These are phyloP conservation scores for Plenodomus tracheiphilus DNA, from an alignment of 2,329 filamentous ascomycete genomes.

Conservation along the genomic window DNA sequence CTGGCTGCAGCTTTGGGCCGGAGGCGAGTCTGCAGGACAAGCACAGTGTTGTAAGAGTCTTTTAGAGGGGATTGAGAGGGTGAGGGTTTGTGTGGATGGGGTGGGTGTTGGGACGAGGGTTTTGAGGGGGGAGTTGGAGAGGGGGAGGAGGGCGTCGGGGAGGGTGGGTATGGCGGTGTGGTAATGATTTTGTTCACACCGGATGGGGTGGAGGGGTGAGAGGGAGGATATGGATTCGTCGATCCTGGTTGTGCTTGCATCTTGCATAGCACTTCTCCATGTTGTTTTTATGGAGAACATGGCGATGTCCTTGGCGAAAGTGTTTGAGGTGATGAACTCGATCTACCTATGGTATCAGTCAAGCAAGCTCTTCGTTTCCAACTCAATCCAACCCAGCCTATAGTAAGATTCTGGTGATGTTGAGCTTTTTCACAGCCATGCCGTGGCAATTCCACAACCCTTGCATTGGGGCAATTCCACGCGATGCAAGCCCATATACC, in stretches of 20 bases:
- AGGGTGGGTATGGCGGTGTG: conserved; percentile 13
- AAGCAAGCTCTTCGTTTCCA: too few species aligned
- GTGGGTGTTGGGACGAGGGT: conserved; percentile 30
- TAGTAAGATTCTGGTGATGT: neutral
- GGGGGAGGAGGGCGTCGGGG: conserved; percentile 35
- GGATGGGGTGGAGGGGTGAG: neutral
- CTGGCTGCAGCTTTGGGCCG: conserved; percentile 40
- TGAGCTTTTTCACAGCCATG: neutral
- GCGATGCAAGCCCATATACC: neutral
- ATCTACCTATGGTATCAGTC: neutral
- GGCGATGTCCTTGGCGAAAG: neutral
- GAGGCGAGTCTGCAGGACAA: conserved; percentile 28
- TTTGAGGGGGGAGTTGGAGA: conserved; percentile 35
- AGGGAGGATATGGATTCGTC: too few species aligned
- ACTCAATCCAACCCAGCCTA: too few species aligned
- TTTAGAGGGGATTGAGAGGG: conserved; percentile 33
- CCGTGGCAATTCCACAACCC: neutral
- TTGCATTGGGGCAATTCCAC: neutral
- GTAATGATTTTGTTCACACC: too few species aligned
- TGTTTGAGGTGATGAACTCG: neutral
- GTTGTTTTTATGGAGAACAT: neutral
- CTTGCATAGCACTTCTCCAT: neutral
- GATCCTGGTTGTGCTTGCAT: neutral
- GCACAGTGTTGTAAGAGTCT: conserved; percentile 28
- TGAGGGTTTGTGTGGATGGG: conserved; percentile 38